Conservation (phyloP, 2,329 filamentous ascomycete genomes). For the Knufia fluminis region DNA sequence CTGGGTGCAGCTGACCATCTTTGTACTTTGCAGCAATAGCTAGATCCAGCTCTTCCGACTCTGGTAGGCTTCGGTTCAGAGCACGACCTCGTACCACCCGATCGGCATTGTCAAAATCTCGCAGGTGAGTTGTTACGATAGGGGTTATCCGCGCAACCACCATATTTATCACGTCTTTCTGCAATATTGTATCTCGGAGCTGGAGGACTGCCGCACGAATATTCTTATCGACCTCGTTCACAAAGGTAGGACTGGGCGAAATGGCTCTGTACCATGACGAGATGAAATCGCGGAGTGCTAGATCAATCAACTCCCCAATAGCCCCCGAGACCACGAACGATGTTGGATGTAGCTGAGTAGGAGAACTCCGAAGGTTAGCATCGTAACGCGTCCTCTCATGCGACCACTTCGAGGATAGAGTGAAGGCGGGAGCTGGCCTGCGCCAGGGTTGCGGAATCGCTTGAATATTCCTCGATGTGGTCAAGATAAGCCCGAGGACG, state of each 20-base stretch:
- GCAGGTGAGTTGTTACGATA: slow-evolving; percentile 77
- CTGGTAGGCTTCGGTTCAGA: slow-evolving; percentile 79
- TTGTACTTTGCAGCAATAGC: slow-evolving; percentile 92
- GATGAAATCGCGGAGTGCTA: slow-evolving; percentile 76
- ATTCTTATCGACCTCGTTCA: slow-evolving; percentile 74
- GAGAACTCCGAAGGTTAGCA: slow-evolving; percentile 57
- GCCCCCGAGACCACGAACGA: slow-evolving; percentile 70
- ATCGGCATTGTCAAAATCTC: slow-evolving; percentile 85
- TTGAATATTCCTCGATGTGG: slow-evolving; percentile 31
- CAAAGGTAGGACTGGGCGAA: slow-evolving; percentile 68
- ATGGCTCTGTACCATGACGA: slow-evolving; percentile 82
- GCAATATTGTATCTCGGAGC: slow-evolving; percentile 61
- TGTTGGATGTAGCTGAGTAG: slow-evolving; percentile 61
- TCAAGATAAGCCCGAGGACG: slow-evolving; percentile 49
- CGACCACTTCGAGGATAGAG: slow-evolving; percentile 56
- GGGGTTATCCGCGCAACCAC: slow-evolving; percentile 76
- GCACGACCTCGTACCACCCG: slow-evolving; percentile 76
- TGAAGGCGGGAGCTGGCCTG: slow-evolving; percentile 44
- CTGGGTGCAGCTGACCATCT: slow-evolving; percentile 78
- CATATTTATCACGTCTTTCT: slow-evolving; percentile 74
- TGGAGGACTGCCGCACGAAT: slow-evolving; percentile 64
- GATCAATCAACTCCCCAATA: slow-evolving; percentile 66
- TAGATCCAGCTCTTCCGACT: slow-evolving; percentile 90
- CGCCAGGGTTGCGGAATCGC: slow-evolving; percentile 24
- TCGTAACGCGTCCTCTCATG: slow-evolving; percentile 59